Base-by-base conservation (phyloP, 169 alveolate genomes). In the Eimeria maxima region DNA sequence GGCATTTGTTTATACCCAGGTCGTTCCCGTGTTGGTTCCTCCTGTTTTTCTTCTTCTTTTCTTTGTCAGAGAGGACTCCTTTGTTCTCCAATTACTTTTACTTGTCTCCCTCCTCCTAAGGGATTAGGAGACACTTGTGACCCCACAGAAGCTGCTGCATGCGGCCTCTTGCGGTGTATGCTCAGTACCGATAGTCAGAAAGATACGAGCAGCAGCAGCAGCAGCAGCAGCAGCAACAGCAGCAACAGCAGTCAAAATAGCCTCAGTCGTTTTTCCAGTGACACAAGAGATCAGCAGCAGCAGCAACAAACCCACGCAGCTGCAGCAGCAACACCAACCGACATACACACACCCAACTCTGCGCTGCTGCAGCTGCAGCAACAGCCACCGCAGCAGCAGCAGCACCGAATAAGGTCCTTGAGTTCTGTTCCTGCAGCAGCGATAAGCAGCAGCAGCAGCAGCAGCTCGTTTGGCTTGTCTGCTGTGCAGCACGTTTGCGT, bases 111-210 rank as follows among this genome's bases (percentile, higher is more conserved):
- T 16, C 87, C 87, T 13, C 87, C 55, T 13, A 74, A 74, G 4
- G 55, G 87, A 16, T n/a, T 74, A 8, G 87, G 60, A 13, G 87
- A 74, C 55, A 16, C 87, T n/a, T 74, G 87, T n/a, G 87, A 74
- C 87, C 87, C 87, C 60, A 29, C 87, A 74, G 87, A 74, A 74
- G 55, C 44, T 24, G 80, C 44, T 24, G 38, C 80, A 27, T 74
- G 87, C 55, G 87, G 87, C 38, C 87, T 74, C 60, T 29, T 74
- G 27, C 29, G 60, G 60, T 74, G 87, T 38, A 55, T 55, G 38
- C 27, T 38, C 18, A 57, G 69, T 14, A 1, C 69, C 69, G 27
- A 57, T 22, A 57, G 27, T 22, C 69, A 14, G 69, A 14, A 2
- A 22, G 69, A 22, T 22, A 14, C 69, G 0, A 57, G 69, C 69